Evolutionary conservation across 177 flowering plant genomes (phyloP), one percentile per base, ranked within the genome.

Genomic region (Vitis hybrid): DNA sequence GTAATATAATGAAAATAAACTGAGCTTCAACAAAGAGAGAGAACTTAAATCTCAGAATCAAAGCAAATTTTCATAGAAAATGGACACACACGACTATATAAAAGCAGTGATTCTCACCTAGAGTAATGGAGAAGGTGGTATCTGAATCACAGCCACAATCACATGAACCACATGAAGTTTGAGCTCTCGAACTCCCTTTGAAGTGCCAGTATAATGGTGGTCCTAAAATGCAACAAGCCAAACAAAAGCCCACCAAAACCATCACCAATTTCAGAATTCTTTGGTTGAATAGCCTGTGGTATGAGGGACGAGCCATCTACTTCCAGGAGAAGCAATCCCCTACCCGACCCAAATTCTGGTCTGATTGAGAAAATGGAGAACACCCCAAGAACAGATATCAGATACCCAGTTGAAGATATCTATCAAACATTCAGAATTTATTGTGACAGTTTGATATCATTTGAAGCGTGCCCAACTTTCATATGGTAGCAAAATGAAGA

Each of bases 151-250:
- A 84, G 48, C 78, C 76, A 68, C 86, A 81, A n/a, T 26, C 59
- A 66, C 86, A 84, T 45, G 76, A 65, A 59, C 76, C 73, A 71
- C 86, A 84, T 45, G 80, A 76, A 69, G 65, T 55, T 56, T 39
- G 60, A 55, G 31, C 72, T 29, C 64, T 20, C 7, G 74, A 58
- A n/a, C 1, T 16, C 31, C 12, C 26, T 60, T 59, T 72, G 29
- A 51, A 51, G 15, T 62, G 67, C 84, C 75, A 72, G 68, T 65
- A 73, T 29, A 76, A 56, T 71, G 72, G 66, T 51, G 79, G 78
- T 45, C 77, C 74, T 9, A 74, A 56, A 29, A 74, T 45, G 62
- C 5, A 53, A 3, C 31, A 66, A 55, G 55, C 62, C 51, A 84
- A 76, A 64, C 78, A 69, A 49, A 72, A 55, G 55, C 80, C 72